phyloP scores from a whole-genome alignment of 2,329 filamentous ascomycete species.

The Beauveria scarabaeidicola region DNA sequence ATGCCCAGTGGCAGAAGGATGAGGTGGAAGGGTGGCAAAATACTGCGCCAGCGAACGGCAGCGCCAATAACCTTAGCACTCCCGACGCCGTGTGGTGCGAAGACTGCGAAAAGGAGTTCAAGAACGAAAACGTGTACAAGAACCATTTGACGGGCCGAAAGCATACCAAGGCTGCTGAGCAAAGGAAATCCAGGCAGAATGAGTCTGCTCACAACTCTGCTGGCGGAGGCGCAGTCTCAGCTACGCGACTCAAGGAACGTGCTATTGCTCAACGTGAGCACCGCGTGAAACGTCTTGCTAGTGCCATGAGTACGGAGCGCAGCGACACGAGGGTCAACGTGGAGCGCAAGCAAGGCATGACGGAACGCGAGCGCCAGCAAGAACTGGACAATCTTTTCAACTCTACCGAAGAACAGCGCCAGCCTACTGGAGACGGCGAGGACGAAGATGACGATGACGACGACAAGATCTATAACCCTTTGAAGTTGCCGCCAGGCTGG shows the following conservation, averaged over 20 bases:
- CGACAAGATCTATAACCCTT: conserved; percentile 90
- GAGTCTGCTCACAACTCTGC: conserved; percentile 25
- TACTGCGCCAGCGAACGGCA: conserved; percentile 35
- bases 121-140: conserved; percentile 90
- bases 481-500: conserved; percentile 94
- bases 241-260: conserved; percentile 69
- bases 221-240: conserved; percentile 23
- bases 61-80: conserved; percentile 22
- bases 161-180: conserved; percentile 75
- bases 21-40: conserved; percentile 70
- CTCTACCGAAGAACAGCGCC: conserved; percentile 23
- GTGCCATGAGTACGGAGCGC: conserved; percentile 77
- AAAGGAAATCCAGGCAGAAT: conserved; percentile 42
- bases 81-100: conserved; percentile 75
- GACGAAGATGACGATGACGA: conserved; percentile 69
- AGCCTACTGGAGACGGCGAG: conserved; percentile 44
- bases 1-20: conserved; percentile 70
- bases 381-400: conserved; percentile 81
- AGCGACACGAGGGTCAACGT: conserved; percentile 89
- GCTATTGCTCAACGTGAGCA: conserved; percentile 85
- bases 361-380: conserved; percentile 86
- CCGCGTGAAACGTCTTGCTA: conserved; percentile 69
- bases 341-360: conserved; percentile 95
- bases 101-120: conserved; percentile 91
- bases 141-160: conserved; percentile 85